Evolutionary conservation across 345 rosid genomes (phyloP).

Genomic region (Hibiscus trionum): DNA sequence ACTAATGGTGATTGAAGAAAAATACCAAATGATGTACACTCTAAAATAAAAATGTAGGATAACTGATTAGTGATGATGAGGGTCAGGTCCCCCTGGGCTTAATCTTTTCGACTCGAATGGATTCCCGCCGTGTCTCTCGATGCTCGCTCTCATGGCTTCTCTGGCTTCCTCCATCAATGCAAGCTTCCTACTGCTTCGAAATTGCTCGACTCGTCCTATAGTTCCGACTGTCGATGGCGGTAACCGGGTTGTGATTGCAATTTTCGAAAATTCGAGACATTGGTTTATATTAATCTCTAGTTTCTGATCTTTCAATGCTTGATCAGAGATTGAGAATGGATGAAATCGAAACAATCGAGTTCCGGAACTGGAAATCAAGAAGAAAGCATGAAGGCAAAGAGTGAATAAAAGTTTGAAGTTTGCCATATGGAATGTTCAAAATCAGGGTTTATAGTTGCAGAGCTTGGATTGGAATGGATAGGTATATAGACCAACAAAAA

Average conservation of each 20-base stretch:
- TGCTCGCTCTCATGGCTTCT: conserved; percentile 35
- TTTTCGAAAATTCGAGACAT: neutral
- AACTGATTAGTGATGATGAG: conserved; percentile 45
- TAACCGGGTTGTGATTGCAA: neutral
- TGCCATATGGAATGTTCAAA: conserved; percentile 15
- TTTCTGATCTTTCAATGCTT: neutral
- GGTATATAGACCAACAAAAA: neutral
- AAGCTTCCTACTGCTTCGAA: conserved; percentile 9
- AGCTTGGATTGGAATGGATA: neutral
- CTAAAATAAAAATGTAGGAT: neutral
- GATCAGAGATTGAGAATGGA: neutral
- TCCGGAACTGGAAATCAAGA: conserved; percentile 22
- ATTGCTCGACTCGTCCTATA: neutral
- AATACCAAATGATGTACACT: no score
- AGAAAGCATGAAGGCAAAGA: conserved; percentile 20
- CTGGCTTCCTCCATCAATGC: conserved; percentile 37
- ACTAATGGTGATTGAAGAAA: neutral
- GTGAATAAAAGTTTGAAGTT: conserved; percentile 22
- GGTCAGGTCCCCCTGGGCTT: conserved; percentile 75
- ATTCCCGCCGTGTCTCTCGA: conserved; percentile 30
- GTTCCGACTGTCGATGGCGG: neutral
- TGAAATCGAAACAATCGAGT: conserved; percentile 17
- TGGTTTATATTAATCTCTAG: neutral
- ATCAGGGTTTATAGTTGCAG: neutral
- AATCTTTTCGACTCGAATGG: conserved; percentile 29